Base-by-base conservation (phyloP, 495 filamentous ascomycete species). In the Rhypophila decipiens region DNA sequence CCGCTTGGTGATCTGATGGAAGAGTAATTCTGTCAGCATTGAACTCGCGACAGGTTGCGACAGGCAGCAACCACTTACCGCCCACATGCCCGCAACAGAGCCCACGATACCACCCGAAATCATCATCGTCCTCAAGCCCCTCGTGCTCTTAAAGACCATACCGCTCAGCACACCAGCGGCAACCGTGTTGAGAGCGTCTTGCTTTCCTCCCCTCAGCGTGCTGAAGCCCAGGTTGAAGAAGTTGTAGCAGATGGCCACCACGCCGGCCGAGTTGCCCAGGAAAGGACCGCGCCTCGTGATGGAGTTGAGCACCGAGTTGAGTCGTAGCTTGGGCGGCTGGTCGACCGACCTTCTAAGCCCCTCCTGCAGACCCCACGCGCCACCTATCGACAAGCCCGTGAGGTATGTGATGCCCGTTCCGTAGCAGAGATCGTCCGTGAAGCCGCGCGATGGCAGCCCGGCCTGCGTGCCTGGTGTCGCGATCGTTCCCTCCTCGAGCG, bases 341-440 rank as follows among this genome's bases (percentile, higher is more conserved):
- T 74, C 79, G 1, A 72, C 66, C 46, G 83, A 85, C 65, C 83
- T 83, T 55, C 78, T 78, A 45, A 97, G 62, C 4, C 93, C 93
- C 68, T 98, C 93, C 24, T 83, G 80, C 47, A 97, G 64, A 36
- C 93, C 93, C 90, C 90, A 97, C 42, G 78, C 80, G 46, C 93
- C 93, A 57, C 93, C 93, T 34, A 94, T 43, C n/a, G 87, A 78
- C 52, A 98, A 72, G 1, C 84, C 93, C 10, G 83, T 72, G 42
- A 98, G 78, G 67, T 98, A 98, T 53, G 88, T 95, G 29, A 90
- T 83, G 46, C 93, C 93, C 20, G 91, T 90, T 58, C 94, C 94
- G 63, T 98, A 98, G 69, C 93, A 97, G 41, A 98, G 81, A 66
- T 98, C 93, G 63, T 98, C 93, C 42, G 87, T 93, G 83, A 94